Evolutionary conservation across 192 early-diverging fungal genomes (phyloP).

Genomic region (Coemansia sp.): DNA sequence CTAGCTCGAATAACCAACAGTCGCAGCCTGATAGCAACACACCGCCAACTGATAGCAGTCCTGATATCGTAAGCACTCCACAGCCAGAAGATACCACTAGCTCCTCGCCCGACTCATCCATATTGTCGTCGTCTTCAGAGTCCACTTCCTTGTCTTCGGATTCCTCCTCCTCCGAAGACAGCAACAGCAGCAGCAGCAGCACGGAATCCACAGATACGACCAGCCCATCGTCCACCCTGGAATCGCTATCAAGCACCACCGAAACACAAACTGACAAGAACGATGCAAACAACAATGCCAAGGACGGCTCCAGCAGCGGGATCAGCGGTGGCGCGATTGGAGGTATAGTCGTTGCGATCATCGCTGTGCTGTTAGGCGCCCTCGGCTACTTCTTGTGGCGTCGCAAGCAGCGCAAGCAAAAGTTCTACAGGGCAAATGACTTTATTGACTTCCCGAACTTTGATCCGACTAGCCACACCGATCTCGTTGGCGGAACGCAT

Average conservation of each 20-base stretch:
- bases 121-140: not conserved
- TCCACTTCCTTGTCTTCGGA: not conserved
- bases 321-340: constrained; percentile 31
- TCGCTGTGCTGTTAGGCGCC: not conserved
- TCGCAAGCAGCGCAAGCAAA: constrained; percentile 21
- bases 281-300: constrained; percentile 1
- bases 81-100: not conserved
- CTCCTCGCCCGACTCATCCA: not conserved
- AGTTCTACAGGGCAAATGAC: constrained; percentile 23
- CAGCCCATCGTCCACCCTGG: not conserved
- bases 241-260: not conserved
- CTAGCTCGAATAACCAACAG: not conserved
- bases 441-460: constrained; percentile 33
- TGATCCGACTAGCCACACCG: constrained; percentile 24
- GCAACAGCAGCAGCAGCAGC: constrained; percentile 8
- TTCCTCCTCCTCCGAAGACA: constrained; percentile 2
- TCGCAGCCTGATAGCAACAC: not conserved
- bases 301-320: constrained; percentile 4
- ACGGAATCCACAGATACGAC: constrained; percentile 2
- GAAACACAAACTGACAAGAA: not conserved
- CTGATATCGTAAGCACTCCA: not conserved
- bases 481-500: constrained; percentile 1
- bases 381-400: constrained; percentile 26
- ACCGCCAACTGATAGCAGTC: not conserved
- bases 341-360: constrained; percentile 16